Conservation (phyloP, 2,329 filamentous ascomycete genomes). For the Massarina eburnea region DNA sequence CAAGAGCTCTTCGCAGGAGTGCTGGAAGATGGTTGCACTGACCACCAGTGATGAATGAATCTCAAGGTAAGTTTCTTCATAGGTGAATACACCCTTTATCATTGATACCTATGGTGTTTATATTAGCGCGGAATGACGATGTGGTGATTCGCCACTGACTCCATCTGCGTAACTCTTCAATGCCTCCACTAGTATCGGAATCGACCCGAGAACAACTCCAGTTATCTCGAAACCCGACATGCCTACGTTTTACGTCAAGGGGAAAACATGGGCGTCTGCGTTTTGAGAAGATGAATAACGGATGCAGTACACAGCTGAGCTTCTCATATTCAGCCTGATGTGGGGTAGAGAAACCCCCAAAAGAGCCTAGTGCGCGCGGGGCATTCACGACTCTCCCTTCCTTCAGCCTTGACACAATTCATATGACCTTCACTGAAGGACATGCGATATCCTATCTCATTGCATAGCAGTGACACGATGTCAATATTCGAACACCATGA, state of each 20-base stretch:
- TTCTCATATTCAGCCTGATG: slow-evolving; percentile 1
- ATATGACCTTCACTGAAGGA: no score
- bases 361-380: neutral
- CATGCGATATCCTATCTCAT: neutral
- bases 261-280: no score
- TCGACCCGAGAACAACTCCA: slow-evolving; percentile 15
- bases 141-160: neutral
- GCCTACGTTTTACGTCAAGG: no score
- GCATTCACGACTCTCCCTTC: neutral
- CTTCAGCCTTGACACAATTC: no score
- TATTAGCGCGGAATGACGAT: neutral
- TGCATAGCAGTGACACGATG: neutral
- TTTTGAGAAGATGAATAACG: no score
- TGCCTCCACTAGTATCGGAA: slow-evolving; percentile 6
- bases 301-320: no score
- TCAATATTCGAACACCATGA: neutral
- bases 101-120: slow-evolving; percentile 1
- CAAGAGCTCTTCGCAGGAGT: slow-evolving; percentile 7
- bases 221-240: slow-evolving; percentile 19
- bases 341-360: neutral
- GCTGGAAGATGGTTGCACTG: neutral
- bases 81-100: slow-evolving; percentile 2
- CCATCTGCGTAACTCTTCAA: slow-evolving; percentile 13
- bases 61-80: slow-evolving; percentile 5
- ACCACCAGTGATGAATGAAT: neutral